phyloP scores from a whole-genome alignment of 202 grass and related monocot species.

The Panicum hallii region DNA sequence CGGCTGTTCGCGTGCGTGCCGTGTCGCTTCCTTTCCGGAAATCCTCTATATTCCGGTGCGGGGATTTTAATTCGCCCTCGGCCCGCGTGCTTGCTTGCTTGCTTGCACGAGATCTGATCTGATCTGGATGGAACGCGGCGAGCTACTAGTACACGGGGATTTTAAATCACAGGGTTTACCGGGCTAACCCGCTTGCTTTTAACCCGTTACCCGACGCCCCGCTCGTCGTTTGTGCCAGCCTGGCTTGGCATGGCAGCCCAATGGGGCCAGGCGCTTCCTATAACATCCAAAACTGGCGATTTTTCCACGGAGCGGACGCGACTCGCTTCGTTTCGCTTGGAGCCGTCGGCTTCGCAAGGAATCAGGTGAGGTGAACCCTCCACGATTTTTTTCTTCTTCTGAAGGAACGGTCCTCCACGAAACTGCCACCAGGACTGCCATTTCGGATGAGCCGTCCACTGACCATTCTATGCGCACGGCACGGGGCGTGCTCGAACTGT shows the following conservation, averaged over 20 bases:
- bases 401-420: background rate
- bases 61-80: constrained; percentile 9
- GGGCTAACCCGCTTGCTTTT: background rate
- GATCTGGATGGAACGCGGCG: background rate
- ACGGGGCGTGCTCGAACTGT: too few species aligned
- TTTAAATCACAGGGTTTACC: background rate
- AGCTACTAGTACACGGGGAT: background rate
- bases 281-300: background rate
- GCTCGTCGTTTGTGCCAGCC: constrained; percentile 39
- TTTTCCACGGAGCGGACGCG: background rate
- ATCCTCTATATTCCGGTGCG: constrained; percentile 34
- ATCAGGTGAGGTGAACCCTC: background rate
- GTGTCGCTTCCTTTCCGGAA: background rate
- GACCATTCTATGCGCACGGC: too few species aligned
- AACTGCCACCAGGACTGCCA: background rate
- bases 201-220: constrained; percentile 38
- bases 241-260: constrained; percentile 27
- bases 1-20: background rate
- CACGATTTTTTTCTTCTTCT: background rate
- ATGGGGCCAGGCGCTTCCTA: background rate
- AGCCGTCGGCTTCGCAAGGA: background rate
- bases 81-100: background rate
- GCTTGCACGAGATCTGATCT: constrained; percentile 31
- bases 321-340: background rate
- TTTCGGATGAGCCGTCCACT: background rate